A percentile compares a stretch with the other conserved stretches of the same genome.
Conservation (phyloP, 306 rosid species). For the Lithocarpus polystachyus region DNA sequence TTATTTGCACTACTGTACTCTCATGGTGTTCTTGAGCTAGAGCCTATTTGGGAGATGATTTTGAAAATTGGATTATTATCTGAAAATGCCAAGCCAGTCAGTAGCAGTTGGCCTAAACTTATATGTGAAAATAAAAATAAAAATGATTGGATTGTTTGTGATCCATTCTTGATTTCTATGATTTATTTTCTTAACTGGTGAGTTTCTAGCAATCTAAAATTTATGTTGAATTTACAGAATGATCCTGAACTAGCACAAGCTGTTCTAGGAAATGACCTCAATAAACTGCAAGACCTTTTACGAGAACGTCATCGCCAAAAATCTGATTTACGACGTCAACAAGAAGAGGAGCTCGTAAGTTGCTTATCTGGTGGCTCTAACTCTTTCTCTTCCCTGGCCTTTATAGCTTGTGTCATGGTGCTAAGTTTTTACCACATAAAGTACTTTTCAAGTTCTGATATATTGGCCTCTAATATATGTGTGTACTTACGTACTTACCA, state of each 20-base stretch:
- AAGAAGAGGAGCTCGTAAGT: slow-evolving; percentile 87
- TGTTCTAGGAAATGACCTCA: slow-evolving; percentile 72
- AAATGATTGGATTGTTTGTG: not conserved
- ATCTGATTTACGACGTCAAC: slow-evolving; percentile 56
- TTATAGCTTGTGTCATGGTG: not conserved
- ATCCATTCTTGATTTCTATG: slow-evolving; percentile 11
- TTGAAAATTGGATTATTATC: slow-evolving; percentile 1
- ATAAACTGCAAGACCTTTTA: slow-evolving; percentile 69
- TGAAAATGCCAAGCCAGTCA: slow-evolving; percentile 5
- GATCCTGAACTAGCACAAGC: slow-evolving; percentile 95
- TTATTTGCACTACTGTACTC: not conserved
- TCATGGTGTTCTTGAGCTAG: not conserved
- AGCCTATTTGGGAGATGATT: not conserved
- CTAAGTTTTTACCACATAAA: not conserved
- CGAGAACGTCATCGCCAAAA: slow-evolving; percentile 57
- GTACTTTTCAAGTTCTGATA: slow-evolving; percentile 4
- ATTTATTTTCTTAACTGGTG: not conserved
- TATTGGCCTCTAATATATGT: not conserved
- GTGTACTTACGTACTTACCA: not conserved
- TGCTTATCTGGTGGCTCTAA: not conserved
- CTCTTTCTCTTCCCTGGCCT: slow-evolving; percentile 14
- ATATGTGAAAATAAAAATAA: slow-evolving; percentile 11
- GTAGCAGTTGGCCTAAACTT: slow-evolving; percentile 17
- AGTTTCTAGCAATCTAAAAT: slow-evolving; percentile 13
- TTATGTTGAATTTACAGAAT: slow-evolving; percentile 40